Percentiles rank a stretch among this genome's conserved stretches.
Evolutionary conservation across 352 stramenopile genomes (phyloP).

Genomic region (Pythium angustatum): DNA sequence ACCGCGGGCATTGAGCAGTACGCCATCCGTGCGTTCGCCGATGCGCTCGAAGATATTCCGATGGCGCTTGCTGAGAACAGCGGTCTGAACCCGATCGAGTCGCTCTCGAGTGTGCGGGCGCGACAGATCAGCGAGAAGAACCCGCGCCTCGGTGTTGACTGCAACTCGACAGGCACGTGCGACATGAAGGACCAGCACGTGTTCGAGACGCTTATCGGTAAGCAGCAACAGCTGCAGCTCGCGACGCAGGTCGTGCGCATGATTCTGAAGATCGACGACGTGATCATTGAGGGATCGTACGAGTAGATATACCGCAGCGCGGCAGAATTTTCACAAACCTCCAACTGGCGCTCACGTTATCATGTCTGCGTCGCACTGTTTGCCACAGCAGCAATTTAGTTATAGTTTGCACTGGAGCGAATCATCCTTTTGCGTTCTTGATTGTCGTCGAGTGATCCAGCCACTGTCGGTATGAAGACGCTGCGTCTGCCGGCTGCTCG

Average conservation of each 20-base stretch:
- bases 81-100: conserved; percentile 97
- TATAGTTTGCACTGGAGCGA: conserved; percentile 30
- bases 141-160: conserved; percentile 96
- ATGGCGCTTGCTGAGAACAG: conserved; percentile 99
- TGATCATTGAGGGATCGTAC: conserved; percentile 95
- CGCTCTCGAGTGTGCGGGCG: conserved; percentile 97
- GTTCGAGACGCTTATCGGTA: conserved; percentile 99
- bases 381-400: conserved; percentile 29
- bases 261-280: conserved; percentile 99
- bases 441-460: conserved; percentile 19
- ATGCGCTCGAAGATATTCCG: conserved; percentile 99
- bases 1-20: conserved; percentile 94
- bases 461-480: conserved; percentile 20
- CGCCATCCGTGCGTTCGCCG: conserved; percentile 98
- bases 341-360: conserved; percentile 5
- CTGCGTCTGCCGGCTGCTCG: conserved; percentile 23
- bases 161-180: conserved; percentile 90
- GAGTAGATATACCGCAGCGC: conserved; percentile 38
- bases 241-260: conserved; percentile 99
- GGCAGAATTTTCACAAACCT: not conserved
- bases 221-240: conserved; percentile 99
- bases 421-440: not conserved
- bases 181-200: conserved; percentile 99
- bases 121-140: conserved; percentile 94
- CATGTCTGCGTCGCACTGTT: conserved; percentile 1